Percentiles rank a stretch among this genome's conserved stretches.
These are phyloP conservation scores for Talaromyces rugulosus DNA, from an alignment of 2,329 filamentous ascomycete genomes.

Conservation along the genomic window DNA sequence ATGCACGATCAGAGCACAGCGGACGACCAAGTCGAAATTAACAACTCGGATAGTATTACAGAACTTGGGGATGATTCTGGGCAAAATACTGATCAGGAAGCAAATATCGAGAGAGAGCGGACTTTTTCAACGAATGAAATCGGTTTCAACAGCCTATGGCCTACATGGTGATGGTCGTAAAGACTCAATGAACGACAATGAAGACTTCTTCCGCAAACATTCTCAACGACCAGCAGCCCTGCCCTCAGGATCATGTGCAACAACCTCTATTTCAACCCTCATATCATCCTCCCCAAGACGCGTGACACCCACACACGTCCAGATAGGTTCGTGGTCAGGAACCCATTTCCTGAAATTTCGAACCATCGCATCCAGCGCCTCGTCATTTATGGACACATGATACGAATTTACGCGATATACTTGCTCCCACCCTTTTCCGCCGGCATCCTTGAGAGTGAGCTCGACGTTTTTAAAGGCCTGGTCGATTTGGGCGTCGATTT, in stretches of 20 bases:
- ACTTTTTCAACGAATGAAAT: no score
- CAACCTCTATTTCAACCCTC: constrained; percentile 57
- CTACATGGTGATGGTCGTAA: no score
- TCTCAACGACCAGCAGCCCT: no score
- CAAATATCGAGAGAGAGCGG: no score
- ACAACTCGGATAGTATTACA: no score
- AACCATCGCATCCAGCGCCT: constrained; percentile 39
- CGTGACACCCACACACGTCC: constrained; percentile 52
- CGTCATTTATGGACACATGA: neutral
- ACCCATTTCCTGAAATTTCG: constrained; percentile 49
- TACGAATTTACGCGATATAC: neutral
- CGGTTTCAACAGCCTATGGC: no score
- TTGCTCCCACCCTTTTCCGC: constrained; percentile 32
- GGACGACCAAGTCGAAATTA: no score
- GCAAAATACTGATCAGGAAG: no score
- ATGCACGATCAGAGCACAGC: no score
- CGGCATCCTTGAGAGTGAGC: constrained; percentile 47
- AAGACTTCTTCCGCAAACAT: no score
- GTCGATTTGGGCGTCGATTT: constrained; percentile 46
- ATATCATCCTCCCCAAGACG: constrained; percentile 48
- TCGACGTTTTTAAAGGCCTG: constrained; percentile 58
- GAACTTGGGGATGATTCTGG: no score
- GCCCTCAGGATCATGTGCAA: constrained; percentile 36
- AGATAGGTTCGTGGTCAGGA: constrained; percentile 51
- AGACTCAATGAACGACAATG: no score